Evolutionary conservation across 805 yeast genomes (phyloP).

Genomic region (Candida corydali): DNA sequence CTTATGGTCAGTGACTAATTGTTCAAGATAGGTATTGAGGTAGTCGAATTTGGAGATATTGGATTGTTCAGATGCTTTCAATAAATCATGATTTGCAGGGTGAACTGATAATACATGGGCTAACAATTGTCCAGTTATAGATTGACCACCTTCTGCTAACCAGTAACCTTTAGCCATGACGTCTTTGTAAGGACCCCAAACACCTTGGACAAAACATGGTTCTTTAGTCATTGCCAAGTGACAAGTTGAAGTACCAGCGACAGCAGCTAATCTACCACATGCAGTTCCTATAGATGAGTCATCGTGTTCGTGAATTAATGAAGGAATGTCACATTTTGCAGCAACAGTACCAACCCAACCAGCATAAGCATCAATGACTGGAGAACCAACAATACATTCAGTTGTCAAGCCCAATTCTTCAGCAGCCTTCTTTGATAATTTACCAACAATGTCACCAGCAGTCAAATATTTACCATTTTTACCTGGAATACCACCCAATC

Average conservation of each 20-base stretch:
- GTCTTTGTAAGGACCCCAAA: conserved; percentile 98
- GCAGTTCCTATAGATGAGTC: conserved; percentile 51
- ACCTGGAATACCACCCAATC: conserved; percentile 80
- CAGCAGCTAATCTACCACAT: conserved; percentile 89
- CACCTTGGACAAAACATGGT: conserved; percentile 89
- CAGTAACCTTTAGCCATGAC: conserved; percentile 86
- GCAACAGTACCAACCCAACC: conserved; percentile 99
- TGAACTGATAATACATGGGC: conserved; percentile 86
- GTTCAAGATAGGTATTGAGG: conserved; percentile 71
- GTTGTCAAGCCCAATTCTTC: conserved; percentile 78
- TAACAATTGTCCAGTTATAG: conserved; percentile 91
- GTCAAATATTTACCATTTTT: conserved; percentile 68
- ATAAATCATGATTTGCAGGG: conserved; percentile 78
- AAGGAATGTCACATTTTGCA: conserved; percentile 67
- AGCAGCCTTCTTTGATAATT: conserved; percentile 63
- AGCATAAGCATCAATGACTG: conserved; percentile 96
- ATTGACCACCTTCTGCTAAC: conserved; percentile 99
- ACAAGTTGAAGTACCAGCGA: conserved; percentile 97
- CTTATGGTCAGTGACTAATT: conserved; percentile 51
- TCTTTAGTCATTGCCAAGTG: conserved; percentile 84
- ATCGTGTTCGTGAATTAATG: conserved; percentile 44
- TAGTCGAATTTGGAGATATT: conserved; percentile 76
- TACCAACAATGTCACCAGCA: conserved; percentile 90
- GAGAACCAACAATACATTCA: conserved; percentile 83
- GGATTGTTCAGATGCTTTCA: conserved; percentile 61